Evolutionary conservation across 2,329 filamentous ascomycete species (phyloP).

Genomic region (Fusarium annulatum): DNA sequence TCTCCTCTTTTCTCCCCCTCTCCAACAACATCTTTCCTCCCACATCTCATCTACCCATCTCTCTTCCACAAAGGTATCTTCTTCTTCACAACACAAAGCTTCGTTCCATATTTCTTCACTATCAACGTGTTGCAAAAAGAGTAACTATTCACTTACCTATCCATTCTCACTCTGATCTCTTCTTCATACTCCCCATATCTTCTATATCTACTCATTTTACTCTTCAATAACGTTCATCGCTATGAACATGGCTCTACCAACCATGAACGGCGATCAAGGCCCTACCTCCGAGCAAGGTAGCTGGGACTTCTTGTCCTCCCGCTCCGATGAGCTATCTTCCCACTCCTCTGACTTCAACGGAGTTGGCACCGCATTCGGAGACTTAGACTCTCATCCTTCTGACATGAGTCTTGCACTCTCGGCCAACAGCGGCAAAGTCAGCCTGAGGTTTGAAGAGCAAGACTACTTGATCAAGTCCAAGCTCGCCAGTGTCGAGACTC

Average conservation of each 20-base stretch:
- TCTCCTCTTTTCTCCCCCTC: not conserved
- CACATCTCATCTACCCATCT: not conserved
- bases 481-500: not conserved
- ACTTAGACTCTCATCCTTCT: fast-evolving
- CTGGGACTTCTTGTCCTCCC: not conserved
- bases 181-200: fast-evolving
- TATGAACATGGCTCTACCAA: not conserved
- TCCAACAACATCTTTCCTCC: not conserved
- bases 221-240: fast-evolving
- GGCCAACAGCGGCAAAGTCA: not conserved
- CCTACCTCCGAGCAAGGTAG: not conserved
- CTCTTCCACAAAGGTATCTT: no score
- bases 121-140: no score
- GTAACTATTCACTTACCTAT: not conserved
- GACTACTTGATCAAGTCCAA: no score
- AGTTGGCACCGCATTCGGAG: not conserved
- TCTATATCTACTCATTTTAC: not conserved
- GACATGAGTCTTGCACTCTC: not conserved
- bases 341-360: not conserved
- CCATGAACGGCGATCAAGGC: not conserved
- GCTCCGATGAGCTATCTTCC: not conserved
- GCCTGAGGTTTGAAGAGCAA: not conserved
- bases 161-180: not conserved
- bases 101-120: no score
- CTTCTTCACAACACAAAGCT: no score